A percentile compares a stretch with the other conserved stretches of the same genome.
Conservation (phyloP, 495 filamentous ascomycete species). For the Aspergillus bridgeri region DNA sequence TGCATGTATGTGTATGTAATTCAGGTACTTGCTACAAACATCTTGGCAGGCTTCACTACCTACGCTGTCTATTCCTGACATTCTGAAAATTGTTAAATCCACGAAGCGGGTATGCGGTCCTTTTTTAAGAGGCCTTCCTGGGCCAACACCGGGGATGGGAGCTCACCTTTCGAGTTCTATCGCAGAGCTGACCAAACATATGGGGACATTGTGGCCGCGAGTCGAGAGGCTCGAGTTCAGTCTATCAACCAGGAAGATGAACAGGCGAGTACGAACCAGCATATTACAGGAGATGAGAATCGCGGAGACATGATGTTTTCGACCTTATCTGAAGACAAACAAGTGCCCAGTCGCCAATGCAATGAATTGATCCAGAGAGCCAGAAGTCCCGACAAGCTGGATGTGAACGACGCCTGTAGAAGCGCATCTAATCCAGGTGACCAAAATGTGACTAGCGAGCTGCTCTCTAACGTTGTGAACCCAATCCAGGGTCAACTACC, state of each 20-base stretch:
- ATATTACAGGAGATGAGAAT: not conserved
- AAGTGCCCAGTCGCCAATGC: not conserved
- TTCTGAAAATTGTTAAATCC: slow-evolving; percentile 9
- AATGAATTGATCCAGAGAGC: not conserved
- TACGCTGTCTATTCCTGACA: not conserved
- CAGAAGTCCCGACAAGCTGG: not conserved
- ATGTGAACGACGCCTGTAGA: not conserved
- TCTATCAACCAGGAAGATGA: slow-evolving; percentile 3
- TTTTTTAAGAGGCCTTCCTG: slow-evolving; percentile 68
- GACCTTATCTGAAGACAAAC: not conserved
- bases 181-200: slow-evolving; percentile 63
- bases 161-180: slow-evolving; percentile 57
- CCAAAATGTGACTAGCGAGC: not conserved
- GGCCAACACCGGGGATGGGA: slow-evolving; percentile 40
- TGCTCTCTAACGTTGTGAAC: not conserved
- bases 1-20: no score
- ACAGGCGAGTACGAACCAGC: slow-evolving; percentile 11
- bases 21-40: no score
- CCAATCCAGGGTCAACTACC: not conserved
- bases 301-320: slow-evolving; percentile 9
- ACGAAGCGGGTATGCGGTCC: slow-evolving; percentile 44
- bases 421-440: not conserved
- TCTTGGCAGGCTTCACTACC: no score
- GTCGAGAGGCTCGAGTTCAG: slow-evolving; percentile 32
- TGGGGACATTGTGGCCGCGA: slow-evolving; percentile 55